Percentiles rank a stretch among this genome's conserved stretches.
Conservation (phyloP, 2,329 filamentous ascomycete species). For the Hypoxylon sp. region DNA sequence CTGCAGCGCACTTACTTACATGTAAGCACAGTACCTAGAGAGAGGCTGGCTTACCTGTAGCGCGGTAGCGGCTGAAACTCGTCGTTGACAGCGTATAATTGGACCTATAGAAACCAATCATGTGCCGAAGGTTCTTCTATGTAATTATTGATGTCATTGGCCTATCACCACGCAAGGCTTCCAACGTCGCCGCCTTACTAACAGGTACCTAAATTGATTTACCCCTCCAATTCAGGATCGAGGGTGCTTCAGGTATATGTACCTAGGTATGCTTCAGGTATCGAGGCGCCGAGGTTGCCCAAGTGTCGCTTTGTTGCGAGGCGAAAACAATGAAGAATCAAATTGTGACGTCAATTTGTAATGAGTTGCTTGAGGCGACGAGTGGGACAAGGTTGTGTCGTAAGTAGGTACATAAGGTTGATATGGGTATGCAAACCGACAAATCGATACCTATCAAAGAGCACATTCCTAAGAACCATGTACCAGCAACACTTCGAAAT, state of each 20-base stretch:
- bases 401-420: neutral
- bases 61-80: conserved; percentile 43
- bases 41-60: conserved; percentile 12
- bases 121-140: conserved; percentile 5
- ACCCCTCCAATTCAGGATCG: conserved; percentile 37
- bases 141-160: conserved; percentile 45
- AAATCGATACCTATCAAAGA: conserved; percentile 1
- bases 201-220: conserved; percentile 31
- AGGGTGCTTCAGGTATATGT: conserved; percentile 26
- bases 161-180: conserved; percentile 37
- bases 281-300: conserved; percentile 25
- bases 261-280: conserved; percentile 35
- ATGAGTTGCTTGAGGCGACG: neutral
- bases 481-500: conserved; percentile 11
- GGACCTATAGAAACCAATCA: conserved; percentile 34
- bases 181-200: conserved; percentile 9
- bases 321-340: conserved; percentile 6
- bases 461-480: conserved; percentile 3
- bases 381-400: neutral
- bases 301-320: conserved; percentile 26
- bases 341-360: conserved; percentile 21
- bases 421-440: neutral
- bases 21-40: neutral
- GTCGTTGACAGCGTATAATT: conserved; percentile 24
- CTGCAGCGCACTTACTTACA: neutral